A percentile compares a stretch with the other conserved stretches of the same genome.
Evolutionary conservation across 106 monocot genomes (phyloP).

Genomic region (Apostasia shenzhenica): DNA sequence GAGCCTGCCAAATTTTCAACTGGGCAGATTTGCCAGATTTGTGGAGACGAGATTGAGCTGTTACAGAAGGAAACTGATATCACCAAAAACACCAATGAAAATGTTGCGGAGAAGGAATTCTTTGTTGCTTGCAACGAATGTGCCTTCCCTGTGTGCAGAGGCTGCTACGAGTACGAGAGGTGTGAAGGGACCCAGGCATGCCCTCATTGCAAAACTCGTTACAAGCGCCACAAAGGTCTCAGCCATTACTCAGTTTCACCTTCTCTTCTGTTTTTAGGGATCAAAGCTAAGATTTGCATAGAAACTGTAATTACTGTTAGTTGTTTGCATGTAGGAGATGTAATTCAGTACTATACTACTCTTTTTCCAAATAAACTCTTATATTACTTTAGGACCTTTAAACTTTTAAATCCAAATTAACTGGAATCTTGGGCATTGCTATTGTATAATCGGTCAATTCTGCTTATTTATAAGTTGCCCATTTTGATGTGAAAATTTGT

Average conservation of each 20-base stretch:
- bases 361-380: too few species aligned
- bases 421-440: too few species aligned
- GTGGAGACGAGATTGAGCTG: conserved; percentile 56
- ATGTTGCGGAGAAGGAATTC: conserved; percentile 17
- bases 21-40: conserved; percentile 56
- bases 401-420: too few species aligned
- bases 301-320: too few species aligned
- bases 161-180: conserved; percentile 80
- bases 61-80: conserved; percentile 10
- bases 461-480: too few species aligned
- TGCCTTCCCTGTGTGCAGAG: conserved; percentile 66
- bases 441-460: too few species aligned
- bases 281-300: not conserved
- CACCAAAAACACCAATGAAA: not conserved
- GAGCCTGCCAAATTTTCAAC: conserved; percentile 18
- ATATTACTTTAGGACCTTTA: too few species aligned
- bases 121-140: conserved; percentile 93
- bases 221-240: conserved; percentile 77
- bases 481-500: too few species aligned
- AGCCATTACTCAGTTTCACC: not conserved
- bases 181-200: conserved; percentile 70
- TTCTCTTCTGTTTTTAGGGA: not conserved
- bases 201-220: conserved; percentile 69
- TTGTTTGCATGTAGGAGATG: too few species aligned
- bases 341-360: too few species aligned